These are phyloP conservation scores for Diplodia seriata DNA, from an alignment of 2,329 filamentous ascomycete genomes.

Conservation along the genomic window DNA sequence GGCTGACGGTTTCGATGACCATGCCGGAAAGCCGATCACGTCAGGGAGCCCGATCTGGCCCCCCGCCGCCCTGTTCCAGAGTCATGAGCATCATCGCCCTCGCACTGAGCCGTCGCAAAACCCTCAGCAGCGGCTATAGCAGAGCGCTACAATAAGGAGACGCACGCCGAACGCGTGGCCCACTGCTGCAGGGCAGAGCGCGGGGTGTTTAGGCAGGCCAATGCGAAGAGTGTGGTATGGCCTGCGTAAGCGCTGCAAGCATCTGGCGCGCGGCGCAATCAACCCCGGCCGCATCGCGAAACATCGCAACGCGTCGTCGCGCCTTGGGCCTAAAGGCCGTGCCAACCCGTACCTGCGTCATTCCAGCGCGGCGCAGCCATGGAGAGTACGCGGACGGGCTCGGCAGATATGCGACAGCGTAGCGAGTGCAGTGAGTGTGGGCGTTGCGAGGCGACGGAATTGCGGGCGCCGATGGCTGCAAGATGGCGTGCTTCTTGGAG, in stretches of 20 bases:
- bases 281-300: slow-evolving; percentile 16
- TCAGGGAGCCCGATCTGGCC: slow-evolving; percentile 9
- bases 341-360: slow-evolving; percentile 24
- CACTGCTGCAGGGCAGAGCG: not conserved
- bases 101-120: not conserved
- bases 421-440: not conserved
- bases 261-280: slow-evolving; percentile 17
- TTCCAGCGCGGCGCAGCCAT: slow-evolving; percentile 8
- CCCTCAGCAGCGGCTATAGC: not conserved
- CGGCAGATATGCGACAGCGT: too few relatives aligned
- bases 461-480: slow-evolving; percentile 1
- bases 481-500: not conserved
- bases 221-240: slow-evolving; percentile 14
- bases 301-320: slow-evolving; percentile 28
- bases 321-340: slow-evolving; percentile 8
- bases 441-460: not conserved
- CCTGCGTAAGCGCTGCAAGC: slow-evolving; percentile 20
- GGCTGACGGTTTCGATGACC: slow-evolving; percentile 20
- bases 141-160: slow-evolving; percentile 1
- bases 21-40: slow-evolving; percentile 12
- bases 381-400: slow-evolving; percentile 2
- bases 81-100: not conserved
- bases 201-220: slow-evolving; percentile 9
- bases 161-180: slow-evolving; percentile 10
- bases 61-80: not conserved